phyloP scores from a whole-genome alignment of 805 yeast genomes.

The Saturnispora sekii region DNA sequence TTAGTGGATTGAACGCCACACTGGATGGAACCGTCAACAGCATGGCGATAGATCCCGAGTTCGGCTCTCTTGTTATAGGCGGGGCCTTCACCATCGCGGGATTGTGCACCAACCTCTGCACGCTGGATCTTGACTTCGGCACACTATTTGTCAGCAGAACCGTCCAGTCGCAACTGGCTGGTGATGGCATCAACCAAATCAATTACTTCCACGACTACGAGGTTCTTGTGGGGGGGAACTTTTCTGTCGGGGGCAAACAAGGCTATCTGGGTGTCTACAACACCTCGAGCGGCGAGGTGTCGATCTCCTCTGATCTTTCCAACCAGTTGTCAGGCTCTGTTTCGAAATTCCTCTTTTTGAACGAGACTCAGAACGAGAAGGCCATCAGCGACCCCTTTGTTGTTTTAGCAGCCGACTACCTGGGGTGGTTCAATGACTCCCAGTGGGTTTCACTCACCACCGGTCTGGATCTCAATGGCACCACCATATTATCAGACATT shows the following conservation, averaged over 20 bases:
- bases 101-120: slow-evolving; percentile 54
- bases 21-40: slow-evolving; percentile 32
- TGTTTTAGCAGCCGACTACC: slow-evolving; percentile 31
- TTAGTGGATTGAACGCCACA: slow-evolving; percentile 31
- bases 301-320: slow-evolving; percentile 18
- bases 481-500: slow-evolving; percentile 33
- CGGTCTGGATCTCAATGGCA: slow-evolving; percentile 25
- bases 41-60: slow-evolving; percentile 31
- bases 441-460: slow-evolving; percentile 38
- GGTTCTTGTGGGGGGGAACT: slow-evolving; percentile 43
- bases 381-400: slow-evolving; percentile 32
- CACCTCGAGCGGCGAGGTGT: slow-evolving; percentile 29
- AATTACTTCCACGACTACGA: slow-evolving; percentile 32
- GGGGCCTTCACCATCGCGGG: slow-evolving; percentile 48
- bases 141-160: slow-evolving; percentile 26
- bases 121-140: slow-evolving; percentile 39
- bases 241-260: slow-evolving; percentile 27
- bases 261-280: slow-evolving; percentile 46
- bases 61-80: slow-evolving; percentile 49
- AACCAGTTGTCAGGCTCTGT: slow-evolving; percentile 26
- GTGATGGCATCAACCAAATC: slow-evolving; percentile 42
- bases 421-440: slow-evolving; percentile 37
- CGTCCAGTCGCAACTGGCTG: slow-evolving; percentile 44
- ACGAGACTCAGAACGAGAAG: slow-evolving; percentile 34
- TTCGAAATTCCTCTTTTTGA: slow-evolving; percentile 17